Evolutionary conservation across 768 basidiomycete species (phyloP), one percentile per base, ranked within the genome.

Genomic region (Leccinum broughii): DNA sequence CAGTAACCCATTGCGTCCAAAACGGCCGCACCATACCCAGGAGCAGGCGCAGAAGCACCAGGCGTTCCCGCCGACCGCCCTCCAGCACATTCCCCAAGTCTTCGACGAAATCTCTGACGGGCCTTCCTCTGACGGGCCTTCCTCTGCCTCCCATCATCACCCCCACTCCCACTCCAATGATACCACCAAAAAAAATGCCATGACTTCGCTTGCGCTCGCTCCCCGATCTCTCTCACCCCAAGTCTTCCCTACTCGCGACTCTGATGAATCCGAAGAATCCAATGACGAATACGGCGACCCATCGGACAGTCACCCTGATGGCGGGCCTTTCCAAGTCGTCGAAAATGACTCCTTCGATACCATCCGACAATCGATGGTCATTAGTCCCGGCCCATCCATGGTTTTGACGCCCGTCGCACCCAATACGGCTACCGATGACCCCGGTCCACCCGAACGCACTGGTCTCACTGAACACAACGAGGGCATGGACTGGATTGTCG

Each of bases 21-120:
- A 41, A n/a, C 17, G 15, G 3, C 44, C 39, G 17, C 39, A 41
- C 39, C 39, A 0, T 3, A 41, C 8, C 3, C 3, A 39, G 39
- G 15, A 6, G 13, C 6, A 6, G 26, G 24, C 24, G 24, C 24
- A 24, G 24, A 24, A 24, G 24, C 24, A 24, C 24, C 26, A 26
- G 26, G 26, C 26, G 26, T 7, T 28, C 26, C 6, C 26, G 26
- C 26, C 26, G 26, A 28, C 26, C 0, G 0, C 26, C 26, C 26
- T 0, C 6, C 26, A 28, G 26, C 26, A 28, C 26, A 28, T 28
- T 28, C 26, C 26, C 26, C 14, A 15, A 37, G 14, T 52, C n/a
- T 63, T 66, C 7, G 64, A 70, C n/a, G 72, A 69, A 41, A 67
- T 51, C 26, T 63, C 58, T 5, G 56, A 64, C 3, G 35, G 9